These are phyloP conservation scores for Lasiodiplodia sp. DNA, from an alignment of 2,329 filamentous ascomycete genomes.

Conservation along the genomic window DNA sequence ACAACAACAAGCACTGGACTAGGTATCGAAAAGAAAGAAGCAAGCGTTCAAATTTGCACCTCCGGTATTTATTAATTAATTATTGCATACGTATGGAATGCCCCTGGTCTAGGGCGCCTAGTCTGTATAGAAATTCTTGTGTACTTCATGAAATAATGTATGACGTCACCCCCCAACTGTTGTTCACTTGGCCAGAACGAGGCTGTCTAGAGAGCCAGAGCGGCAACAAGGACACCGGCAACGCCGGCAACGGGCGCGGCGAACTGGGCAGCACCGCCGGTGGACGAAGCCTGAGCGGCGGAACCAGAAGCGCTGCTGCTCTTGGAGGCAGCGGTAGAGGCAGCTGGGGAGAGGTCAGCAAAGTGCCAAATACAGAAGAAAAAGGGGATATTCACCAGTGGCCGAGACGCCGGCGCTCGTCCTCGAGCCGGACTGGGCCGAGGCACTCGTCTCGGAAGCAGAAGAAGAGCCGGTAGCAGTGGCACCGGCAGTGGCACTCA, in stretches of 20 bases:
- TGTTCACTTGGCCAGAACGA: background rate
- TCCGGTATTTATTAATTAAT: background rate
- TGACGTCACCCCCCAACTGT: background rate
- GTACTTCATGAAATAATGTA: background rate
- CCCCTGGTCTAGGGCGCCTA: background rate
- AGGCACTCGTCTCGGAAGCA: background rate
- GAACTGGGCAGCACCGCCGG: constrained; percentile 20
- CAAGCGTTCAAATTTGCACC: background rate
- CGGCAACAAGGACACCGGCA: constrained; percentile 12
- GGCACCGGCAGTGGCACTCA: constrained; percentile 15
- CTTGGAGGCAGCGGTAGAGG: background rate
- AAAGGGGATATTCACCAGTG: background rate
- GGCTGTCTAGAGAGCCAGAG: background rate
- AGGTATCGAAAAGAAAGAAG: background rate
- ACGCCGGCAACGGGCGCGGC: constrained; percentile 15
- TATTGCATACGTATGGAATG: background rate
- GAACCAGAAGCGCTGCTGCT: constrained; percentile 3
- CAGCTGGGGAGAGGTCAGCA: background rate
- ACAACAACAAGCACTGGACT: background rate
- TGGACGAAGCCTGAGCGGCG: background rate
- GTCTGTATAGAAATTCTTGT: background rate
- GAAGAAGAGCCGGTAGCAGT: constrained; percentile 1
- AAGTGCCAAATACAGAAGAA: background rate
- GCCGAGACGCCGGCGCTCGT: background rate
- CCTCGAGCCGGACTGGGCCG: constrained; percentile 13